phyloP scores from a whole-genome alignment of 805 yeast species.

The Starmerella vaccinii region DNA sequence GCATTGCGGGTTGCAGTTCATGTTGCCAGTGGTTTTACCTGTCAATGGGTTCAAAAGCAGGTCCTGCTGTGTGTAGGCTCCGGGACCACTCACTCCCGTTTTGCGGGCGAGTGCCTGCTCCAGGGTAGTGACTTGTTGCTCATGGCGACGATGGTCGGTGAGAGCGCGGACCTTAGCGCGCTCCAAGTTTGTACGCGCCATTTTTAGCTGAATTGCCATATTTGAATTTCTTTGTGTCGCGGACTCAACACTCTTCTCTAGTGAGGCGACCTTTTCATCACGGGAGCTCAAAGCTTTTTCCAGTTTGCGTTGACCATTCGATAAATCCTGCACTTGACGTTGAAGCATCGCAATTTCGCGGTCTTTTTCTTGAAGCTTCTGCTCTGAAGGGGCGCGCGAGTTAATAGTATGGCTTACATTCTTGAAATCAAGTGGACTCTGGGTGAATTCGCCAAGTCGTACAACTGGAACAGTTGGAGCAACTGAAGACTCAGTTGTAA shows the following conservation, averaged over 20 bases:
- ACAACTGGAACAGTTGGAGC: neutral
- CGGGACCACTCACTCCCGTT: neutral
- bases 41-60: neutral
- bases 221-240: neutral
- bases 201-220: neutral
- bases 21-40: neutral
- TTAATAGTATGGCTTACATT: neutral
- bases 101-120: neutral
- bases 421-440: neutral
- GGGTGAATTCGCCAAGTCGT: neutral
- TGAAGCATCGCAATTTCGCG: neutral
- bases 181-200: neutral
- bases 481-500: neutral
- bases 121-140: neutral
- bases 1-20: neutral
- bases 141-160: neutral
- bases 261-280: neutral
- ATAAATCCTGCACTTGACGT: neutral
- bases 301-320: neutral
- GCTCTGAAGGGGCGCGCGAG: neutral
- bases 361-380: neutral
- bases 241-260: neutral
- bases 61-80: neutral
- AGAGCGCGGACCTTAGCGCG: neutral
- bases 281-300: neutral